Evolutionary conservation across 768 basidiomycete genomes (phyloP).

Genomic region (Imleria badia): DNA sequence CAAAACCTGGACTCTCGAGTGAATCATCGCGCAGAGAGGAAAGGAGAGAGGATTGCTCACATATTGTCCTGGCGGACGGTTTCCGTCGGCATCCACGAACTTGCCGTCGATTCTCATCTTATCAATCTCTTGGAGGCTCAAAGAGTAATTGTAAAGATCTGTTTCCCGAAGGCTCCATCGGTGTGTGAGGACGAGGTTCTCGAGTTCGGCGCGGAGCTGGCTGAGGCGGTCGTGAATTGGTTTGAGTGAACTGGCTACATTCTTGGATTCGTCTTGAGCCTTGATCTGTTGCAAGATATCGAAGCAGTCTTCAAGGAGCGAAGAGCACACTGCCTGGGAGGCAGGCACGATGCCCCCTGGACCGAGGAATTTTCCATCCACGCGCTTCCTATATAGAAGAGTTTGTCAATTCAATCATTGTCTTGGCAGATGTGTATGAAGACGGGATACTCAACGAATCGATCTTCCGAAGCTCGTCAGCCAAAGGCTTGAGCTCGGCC

Average conservation of each 20-base stretch:
- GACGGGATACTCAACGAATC: conserved; percentile 79
- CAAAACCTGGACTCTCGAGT: conserved; percentile 58
- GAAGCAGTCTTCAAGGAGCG: conserved; percentile 94
- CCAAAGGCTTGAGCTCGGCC: conserved; percentile 82
- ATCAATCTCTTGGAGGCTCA: conserved; percentile 94
- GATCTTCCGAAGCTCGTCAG: conserved; percentile 92
- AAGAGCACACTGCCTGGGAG: conserved; percentile 89
- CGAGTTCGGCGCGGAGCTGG: conserved; percentile 84
- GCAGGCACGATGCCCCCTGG: conserved; percentile 87
- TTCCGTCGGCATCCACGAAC: conserved; percentile 92
- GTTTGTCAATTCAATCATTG: conserved; percentile 1
- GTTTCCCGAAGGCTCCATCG: conserved; percentile 97
- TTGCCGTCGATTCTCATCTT: conserved; percentile 97
- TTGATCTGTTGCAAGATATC: conserved; percentile 95
- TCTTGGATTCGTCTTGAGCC: conserved; percentile 85
- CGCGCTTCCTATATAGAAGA: conserved; percentile 63
- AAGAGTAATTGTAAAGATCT: conserved; percentile 89
- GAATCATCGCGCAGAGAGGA: neutral
- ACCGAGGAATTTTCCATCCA: conserved; percentile 94
- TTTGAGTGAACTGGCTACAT: conserved; percentile 81
- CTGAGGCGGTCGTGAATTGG: conserved; percentile 91
- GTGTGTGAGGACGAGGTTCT: conserved; percentile 90
- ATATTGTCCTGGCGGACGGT: conserved; percentile 91
- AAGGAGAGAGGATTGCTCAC: conserved; percentile 44
- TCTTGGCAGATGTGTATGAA: conserved; percentile 20